Evolutionary conservation across 2,329 filamentous ascomycete genomes (phyloP).

Genomic region (Exophiala alcalophila): DNA sequence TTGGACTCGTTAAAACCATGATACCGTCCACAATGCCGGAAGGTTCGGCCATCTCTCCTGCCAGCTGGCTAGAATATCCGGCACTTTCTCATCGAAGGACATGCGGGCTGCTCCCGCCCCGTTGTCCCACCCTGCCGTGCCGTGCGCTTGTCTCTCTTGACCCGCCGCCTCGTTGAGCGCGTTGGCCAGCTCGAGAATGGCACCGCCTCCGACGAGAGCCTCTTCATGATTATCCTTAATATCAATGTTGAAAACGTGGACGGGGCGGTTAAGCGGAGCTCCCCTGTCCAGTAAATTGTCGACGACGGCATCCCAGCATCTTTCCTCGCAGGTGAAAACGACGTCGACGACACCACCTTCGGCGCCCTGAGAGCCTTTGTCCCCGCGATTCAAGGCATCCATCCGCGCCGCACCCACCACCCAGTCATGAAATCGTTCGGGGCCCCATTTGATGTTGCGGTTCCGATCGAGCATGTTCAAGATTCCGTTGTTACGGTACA

Average conservation of each 20-base stretch:
- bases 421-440: slow-evolving; percentile 98
- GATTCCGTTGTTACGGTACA: slow-evolving; percentile 90
- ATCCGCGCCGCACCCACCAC: slow-evolving; percentile 78
- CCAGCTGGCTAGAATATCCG: slow-evolving; percentile 87
- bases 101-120: slow-evolving; percentile 64
- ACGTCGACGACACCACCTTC: slow-evolving; percentile 90
- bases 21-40: slow-evolving; percentile 88
- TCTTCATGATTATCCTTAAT: slow-evolving; percentile 99
- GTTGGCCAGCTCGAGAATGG: slow-evolving; percentile 87
- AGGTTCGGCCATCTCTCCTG: slow-evolving; percentile 91
- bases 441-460: slow-evolving; percentile 86
- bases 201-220: slow-evolving; percentile 81
- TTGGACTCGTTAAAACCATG: slow-evolving; percentile 69
- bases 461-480: slow-evolving; percentile 96
- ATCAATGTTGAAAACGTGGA: slow-evolving; percentile 97
- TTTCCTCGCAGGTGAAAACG: slow-evolving; percentile 95
- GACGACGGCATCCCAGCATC: slow-evolving; percentile 96
- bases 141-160: slow-evolving; percentile 69
- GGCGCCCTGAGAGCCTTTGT: slow-evolving; percentile 75
- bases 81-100: slow-evolving; percentile 88
- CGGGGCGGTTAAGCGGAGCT: slow-evolving; percentile 80
- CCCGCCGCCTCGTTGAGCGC: slow-evolving; percentile 75
- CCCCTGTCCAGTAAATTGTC: slow-evolving; percentile 88
- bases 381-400: slow-evolving; percentile 63
- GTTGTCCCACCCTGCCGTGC: slow-evolving; percentile 64